Conservation (phyloP, 140 eudicot genomes). For the Erigeron philadelphicus region DNA sequence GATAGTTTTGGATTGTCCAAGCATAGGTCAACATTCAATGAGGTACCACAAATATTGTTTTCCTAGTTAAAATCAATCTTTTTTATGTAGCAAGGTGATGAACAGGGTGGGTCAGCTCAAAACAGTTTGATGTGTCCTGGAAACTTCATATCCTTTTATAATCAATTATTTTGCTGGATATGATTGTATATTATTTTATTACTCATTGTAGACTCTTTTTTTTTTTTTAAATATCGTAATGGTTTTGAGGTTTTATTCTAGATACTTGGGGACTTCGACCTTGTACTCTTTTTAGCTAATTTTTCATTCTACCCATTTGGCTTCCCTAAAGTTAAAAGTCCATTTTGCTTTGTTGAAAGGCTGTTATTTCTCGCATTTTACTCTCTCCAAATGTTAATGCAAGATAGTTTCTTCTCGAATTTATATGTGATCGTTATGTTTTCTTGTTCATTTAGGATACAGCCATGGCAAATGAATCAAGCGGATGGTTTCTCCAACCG, state of each 20-base stretch:
- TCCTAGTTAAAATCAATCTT: background rate
- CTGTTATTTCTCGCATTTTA: too few species aligned
- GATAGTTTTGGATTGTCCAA: conserved; percentile 61
- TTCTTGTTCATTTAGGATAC: conserved; percentile 39
- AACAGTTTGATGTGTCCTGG: too few species aligned
- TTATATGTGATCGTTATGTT: conserved; percentile 4
- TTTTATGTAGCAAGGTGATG: background rate
- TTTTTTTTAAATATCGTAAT: background rate
- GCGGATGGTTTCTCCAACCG: conserved; percentile 69
- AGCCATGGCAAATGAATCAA: conserved; percentile 24
- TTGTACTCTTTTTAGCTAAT: background rate
- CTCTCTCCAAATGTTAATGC: too few species aligned
- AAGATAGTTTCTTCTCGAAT: background rate
- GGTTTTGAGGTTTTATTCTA: background rate
- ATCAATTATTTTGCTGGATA: background rate
- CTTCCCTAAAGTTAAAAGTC: background rate
- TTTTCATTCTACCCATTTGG: background rate
- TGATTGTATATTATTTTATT: background rate
- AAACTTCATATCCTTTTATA: too few species aligned
- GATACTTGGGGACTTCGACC: background rate
- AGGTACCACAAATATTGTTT: conserved; percentile 38
- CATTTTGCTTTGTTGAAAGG: too few species aligned
- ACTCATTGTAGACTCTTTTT: background rate
- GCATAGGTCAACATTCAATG: conserved; percentile 41
- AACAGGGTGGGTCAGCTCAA: background rate